Evolutionary conservation across 352 stramenopile species (phyloP).

Genomic region (Phytopythium kandeliae): DNA sequence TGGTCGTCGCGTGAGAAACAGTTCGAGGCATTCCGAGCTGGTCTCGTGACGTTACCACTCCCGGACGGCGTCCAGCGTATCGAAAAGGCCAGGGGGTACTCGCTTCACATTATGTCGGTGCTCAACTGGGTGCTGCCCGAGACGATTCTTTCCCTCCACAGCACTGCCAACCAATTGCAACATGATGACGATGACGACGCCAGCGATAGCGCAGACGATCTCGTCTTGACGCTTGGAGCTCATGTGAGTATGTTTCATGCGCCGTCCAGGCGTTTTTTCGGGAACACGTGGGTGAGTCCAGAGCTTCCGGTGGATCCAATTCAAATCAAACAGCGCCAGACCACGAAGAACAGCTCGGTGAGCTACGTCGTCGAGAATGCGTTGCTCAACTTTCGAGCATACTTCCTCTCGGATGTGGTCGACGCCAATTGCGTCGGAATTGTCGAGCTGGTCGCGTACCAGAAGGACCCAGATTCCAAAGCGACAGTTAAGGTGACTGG

Average conservation of each 20-base stretch:
- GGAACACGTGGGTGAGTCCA: slow-evolving; percentile 87
- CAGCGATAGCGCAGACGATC: slow-evolving; percentile 35
- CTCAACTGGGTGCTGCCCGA: slow-evolving; percentile 64
- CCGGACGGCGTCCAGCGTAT: slow-evolving; percentile 40
- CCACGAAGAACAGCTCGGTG: slow-evolving; percentile 35
- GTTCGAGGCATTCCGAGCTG: slow-evolving; percentile 74
- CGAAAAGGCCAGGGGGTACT: slow-evolving; percentile 56
- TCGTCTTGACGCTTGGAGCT: slow-evolving; percentile 61
- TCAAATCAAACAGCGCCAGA: slow-evolving; percentile 42
- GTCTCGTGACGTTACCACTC: slow-evolving; percentile 57
- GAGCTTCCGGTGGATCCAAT: slow-evolving; percentile 48
- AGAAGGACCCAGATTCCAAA: slow-evolving; percentile 80
- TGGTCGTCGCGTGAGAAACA: slow-evolving; percentile 61
- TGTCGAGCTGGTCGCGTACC: slow-evolving; percentile 90
- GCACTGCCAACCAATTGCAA: not conserved
- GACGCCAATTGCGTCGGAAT: slow-evolving; percentile 90
- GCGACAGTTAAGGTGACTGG: slow-evolving; percentile 64
- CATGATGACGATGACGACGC: slow-evolving; percentile 19
- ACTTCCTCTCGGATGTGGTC: slow-evolving; percentile 81
- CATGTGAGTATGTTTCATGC: slow-evolving; percentile 90
- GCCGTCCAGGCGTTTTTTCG: slow-evolving; percentile 85
- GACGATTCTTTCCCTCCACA: slow-evolving; percentile 20
- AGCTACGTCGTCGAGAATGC: slow-evolving; percentile 50
- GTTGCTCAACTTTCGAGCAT: slow-evolving; percentile 62
- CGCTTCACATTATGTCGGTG: slow-evolving; percentile 58